phyloP scores from a whole-genome alignment of 306 rosid genomes.

The Cicer yamashitae region DNA sequence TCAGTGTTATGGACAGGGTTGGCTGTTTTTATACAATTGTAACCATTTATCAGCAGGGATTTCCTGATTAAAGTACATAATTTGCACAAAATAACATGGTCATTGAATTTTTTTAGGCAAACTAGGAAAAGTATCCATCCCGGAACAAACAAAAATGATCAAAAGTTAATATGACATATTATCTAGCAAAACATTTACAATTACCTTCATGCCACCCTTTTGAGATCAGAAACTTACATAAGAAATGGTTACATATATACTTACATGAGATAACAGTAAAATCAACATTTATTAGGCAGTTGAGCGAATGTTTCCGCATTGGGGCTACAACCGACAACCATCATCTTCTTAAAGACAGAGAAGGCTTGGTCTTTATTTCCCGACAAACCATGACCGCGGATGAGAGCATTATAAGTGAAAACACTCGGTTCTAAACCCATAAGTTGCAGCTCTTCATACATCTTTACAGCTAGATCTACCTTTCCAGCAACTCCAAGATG shows the following conservation, averaged over 20 bases:
- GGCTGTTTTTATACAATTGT: constrained; percentile 18
- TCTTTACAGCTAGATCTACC: constrained; percentile 74
- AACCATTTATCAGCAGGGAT: constrained; percentile 36
- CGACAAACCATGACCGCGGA: constrained; percentile 74
- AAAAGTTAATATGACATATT: constrained; percentile 27
- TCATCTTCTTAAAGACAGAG: constrained; percentile 81
- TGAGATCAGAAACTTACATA: constrained; percentile 36
- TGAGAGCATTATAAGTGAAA: constrained; percentile 94
- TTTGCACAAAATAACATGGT: constrained; percentile 13
- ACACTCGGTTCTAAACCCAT: constrained; percentile 87
- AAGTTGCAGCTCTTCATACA: constrained; percentile 77
- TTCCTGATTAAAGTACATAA: constrained; percentile 28
- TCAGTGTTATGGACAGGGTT: constrained; percentile 25
- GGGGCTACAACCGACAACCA: constrained; percentile 88
- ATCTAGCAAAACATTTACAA: constrained; percentile 23
- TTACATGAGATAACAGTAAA: constrained; percentile 21
- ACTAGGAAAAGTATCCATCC: constrained; percentile 14
- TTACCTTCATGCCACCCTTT: constrained; percentile 43
- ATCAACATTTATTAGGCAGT: constrained; percentile 76
- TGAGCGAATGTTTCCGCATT: constrained; percentile 77
- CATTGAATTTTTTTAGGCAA: constrained; percentile 33
- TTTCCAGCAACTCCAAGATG: constrained; percentile 84
- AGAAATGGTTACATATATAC: constrained; percentile 11
- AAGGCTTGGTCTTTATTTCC: constrained; percentile 79
- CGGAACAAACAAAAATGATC: constrained; percentile 33